Percentiles rank a stretch among this genome's conserved stretches.
Conservation (phyloP, 2,329 filamentous ascomycete genomes). For the Arthrobotrys megalospora region DNA sequence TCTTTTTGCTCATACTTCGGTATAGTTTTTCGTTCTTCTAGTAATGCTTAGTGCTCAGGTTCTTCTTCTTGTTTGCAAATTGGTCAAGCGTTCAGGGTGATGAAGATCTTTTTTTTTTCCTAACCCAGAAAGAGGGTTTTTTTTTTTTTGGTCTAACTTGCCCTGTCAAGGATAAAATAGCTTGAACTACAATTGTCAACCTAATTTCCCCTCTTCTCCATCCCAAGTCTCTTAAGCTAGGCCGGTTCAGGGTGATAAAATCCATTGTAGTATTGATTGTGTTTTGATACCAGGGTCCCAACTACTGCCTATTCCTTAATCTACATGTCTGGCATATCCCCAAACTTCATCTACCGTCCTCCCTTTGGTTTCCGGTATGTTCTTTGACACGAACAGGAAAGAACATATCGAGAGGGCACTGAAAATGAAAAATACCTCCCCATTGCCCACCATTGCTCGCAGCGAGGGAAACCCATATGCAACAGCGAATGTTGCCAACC, state of each 20-base stretch:
- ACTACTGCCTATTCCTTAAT: constrained; percentile 10
- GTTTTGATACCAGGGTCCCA: background rate
- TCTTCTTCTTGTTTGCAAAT: too few species aligned
- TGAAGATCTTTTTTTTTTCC: background rate
- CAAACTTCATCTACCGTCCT: constrained; percentile 67
- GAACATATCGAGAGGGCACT: constrained; percentile 79
- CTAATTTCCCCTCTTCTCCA: too few species aligned
- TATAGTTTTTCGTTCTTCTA: background rate
- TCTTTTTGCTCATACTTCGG: too few species aligned
- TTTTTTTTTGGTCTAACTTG: background rate
- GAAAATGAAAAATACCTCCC: constrained; percentile 94
- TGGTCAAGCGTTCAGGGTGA: background rate
- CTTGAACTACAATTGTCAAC: background rate
- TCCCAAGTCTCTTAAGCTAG: too few species aligned
- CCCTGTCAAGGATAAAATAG: background rate
- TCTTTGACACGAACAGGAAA: constrained; percentile 79
- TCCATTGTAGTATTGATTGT: background rate
- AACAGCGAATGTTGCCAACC: constrained; percentile 90
- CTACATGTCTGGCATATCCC: constrained; percentile 43
- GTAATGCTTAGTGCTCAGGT: too few species aligned
- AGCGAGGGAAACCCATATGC: constrained; percentile 95
- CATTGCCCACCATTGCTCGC: constrained; percentile 79
- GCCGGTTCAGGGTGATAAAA: too few species aligned
- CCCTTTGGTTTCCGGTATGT: constrained; percentile 89
- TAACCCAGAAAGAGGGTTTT: background rate